Conservation (phyloP, 2,329 filamentous ascomycete species). For the Aureobasidium sp. region DNA sequence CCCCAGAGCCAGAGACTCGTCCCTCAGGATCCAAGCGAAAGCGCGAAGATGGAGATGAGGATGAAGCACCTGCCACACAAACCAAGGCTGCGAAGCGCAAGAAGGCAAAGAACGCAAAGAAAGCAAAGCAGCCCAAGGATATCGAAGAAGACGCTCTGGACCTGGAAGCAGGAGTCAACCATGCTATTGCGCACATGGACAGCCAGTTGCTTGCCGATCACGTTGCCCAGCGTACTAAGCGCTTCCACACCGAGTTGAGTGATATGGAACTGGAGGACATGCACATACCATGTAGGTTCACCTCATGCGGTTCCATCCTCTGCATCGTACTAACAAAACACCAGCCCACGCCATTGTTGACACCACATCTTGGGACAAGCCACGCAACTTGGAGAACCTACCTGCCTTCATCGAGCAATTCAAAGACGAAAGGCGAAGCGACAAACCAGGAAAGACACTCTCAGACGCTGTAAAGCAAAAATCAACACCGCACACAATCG, state of each 20-base stretch:
- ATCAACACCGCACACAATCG: slow-evolving; percentile 64
- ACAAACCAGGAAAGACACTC: slow-evolving; percentile 40
- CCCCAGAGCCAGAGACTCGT: slow-evolving; percentile 19
- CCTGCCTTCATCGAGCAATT: slow-evolving; percentile 65
- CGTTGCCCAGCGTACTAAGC: slow-evolving; percentile 67
- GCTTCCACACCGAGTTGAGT: slow-evolving; percentile 75
- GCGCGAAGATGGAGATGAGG: slow-evolving; percentile 28
- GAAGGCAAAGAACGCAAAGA: slow-evolving; percentile 52
- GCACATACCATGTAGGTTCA: slow-evolving; percentile 63
- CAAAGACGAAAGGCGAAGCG: slow-evolving; percentile 15
- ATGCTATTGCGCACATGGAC: slow-evolving; percentile 75
- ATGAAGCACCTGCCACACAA: slow-evolving; percentile 17
- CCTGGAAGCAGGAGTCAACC: slow-evolving; percentile 57
- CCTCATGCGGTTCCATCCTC: neutral
- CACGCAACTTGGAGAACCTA: slow-evolving; percentile 63
- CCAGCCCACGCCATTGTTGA: slow-evolving; percentile 53
- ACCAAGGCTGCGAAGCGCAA: slow-evolving; percentile 34
- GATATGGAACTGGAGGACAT: slow-evolving; percentile 77
- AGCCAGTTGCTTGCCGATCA: slow-evolving; percentile 76
- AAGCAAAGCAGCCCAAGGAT: slow-evolving; percentile 52
- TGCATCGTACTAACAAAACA: neutral
- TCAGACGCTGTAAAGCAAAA: slow-evolving; percentile 59
- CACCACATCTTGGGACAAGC: slow-evolving; percentile 64
- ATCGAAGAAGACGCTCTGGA: slow-evolving; percentile 54
- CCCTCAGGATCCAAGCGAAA: slow-evolving; percentile 37